Conservation (phyloP, 352 stramenopile species). For the Pythium chondricola region DNA sequence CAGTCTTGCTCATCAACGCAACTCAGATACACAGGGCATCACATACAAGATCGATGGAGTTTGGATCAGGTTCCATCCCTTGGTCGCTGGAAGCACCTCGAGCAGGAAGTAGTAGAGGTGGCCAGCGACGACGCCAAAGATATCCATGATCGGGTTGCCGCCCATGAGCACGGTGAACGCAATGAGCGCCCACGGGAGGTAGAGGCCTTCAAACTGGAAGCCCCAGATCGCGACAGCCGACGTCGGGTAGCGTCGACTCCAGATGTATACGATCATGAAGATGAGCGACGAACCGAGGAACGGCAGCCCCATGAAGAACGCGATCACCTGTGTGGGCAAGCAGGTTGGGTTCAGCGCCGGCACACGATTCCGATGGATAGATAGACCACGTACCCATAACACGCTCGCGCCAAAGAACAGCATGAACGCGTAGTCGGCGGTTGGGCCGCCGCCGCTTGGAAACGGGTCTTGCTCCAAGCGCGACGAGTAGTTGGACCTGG, state of each 20-base stretch:
- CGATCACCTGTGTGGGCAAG: conserved; percentile 41
- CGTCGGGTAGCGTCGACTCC: conserved; percentile 83
- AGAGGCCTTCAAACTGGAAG: conserved; percentile 84
- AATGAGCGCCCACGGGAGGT: conserved; percentile 86
- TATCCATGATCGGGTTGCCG: conserved; percentile 81
- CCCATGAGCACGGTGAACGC: conserved; percentile 85
- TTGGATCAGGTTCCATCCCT: conserved; percentile 80
- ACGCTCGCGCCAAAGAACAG: conserved; percentile 76
- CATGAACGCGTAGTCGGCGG: conserved; percentile 88
- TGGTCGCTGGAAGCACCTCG: conserved; percentile 80
- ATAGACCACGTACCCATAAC: conserved; percentile 49
- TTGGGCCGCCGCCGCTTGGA: conserved; percentile 64
- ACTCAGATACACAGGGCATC: not conserved
- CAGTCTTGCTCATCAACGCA: no score
- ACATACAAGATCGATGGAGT: conserved; percentile 80
- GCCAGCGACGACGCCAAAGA: conserved; percentile 79
- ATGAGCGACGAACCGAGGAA: conserved; percentile 84
- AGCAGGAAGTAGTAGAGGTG: conserved; percentile 90
- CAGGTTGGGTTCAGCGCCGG: not conserved
- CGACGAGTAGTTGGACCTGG: conserved; percentile 77
- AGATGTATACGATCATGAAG: conserved; percentile 91
- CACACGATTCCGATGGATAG: not conserved
- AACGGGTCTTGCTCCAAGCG: conserved; percentile 83
- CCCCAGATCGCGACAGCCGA: conserved; percentile 80
- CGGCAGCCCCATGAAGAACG: conserved; percentile 76